Evolutionary conservation across 1,284 basidiomycete genomes (phyloP), one percentile per base, ranked within the genome.

Genomic region (Boletus sp.): DNA sequence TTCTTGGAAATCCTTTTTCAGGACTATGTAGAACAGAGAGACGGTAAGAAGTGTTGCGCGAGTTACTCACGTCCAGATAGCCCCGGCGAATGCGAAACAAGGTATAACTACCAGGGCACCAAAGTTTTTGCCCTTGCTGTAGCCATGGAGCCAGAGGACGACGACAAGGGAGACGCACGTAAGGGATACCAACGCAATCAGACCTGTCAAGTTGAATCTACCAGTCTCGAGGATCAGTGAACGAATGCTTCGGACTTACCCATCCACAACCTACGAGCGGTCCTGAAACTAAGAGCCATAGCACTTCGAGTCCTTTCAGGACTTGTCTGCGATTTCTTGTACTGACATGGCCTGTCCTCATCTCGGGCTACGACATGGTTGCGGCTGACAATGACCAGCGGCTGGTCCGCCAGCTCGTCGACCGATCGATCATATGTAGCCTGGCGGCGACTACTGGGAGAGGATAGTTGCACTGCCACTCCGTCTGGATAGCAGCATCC

Each of bases 201-300:
- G 19, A 16, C 61, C 65, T 68, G 37, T 13, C 37, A 33, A 42
- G 32, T 48, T 14, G 16, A 33, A 38, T 34, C 44, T 19, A 37
- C 36, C 25, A 25, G 32, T 30, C 16, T 29, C 25, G 14, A 38
- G 16, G 25, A 27, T 32, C 14, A 36, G 34, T 14, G 14, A 17
- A 34, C 20, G 8, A 36, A 25, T 14, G 44, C 33, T 17, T n/a
- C n/a, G n/a, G 43, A 29, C 59, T 52, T 35, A 68, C 62, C 64
- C 66, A 64, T 68, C 53, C 61, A 64, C 3, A 64, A 25, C 42
- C 33, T 67, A 13, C 65, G 65, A 37, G 57, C 54, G 9, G 52
- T 67, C 39, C 62, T 63, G 39, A 64, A 64, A 42, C 62, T 68
- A 23, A 68, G 47, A 7, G 34, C 59, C 62, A 64, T 64, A 16